These are phyloP conservation scores for Ogataea hybrid DNA, from an alignment of 1,139 yeast genomes.

Conservation along the genomic window DNA sequence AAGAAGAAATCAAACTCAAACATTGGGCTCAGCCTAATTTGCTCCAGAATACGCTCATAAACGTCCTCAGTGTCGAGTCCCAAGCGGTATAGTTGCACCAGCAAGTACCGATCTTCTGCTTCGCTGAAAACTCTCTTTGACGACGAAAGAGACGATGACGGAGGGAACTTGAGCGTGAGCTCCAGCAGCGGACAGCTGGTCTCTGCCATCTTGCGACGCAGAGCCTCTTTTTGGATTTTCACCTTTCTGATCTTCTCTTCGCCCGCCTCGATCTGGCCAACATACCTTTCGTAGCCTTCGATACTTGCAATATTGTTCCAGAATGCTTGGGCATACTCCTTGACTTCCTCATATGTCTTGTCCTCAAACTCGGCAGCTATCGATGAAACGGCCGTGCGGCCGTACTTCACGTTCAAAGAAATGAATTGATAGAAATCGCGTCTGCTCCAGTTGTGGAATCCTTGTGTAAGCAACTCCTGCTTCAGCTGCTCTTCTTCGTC, in stretches of 20 bases:
- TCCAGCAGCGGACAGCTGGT: slow-evolving; percentile 63
- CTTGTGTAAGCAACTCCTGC: slow-evolving; percentile 51
- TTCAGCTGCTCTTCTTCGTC: slow-evolving; percentile 64
- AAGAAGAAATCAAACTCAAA: slow-evolving; percentile 72
- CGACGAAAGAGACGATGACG: slow-evolving; percentile 50
- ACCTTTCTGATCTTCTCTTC: slow-evolving; percentile 63
- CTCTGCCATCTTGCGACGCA: slow-evolving; percentile 60
- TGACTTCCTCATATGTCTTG: slow-evolving; percentile 65
- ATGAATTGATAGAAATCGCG: slow-evolving; percentile 71
- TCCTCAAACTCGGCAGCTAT: slow-evolving; percentile 65
- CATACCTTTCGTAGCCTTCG: slow-evolving; percentile 69
- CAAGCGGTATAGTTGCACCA: slow-evolving; percentile 61
- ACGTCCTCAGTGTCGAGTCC: slow-evolving; percentile 68
- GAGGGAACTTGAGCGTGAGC: slow-evolving; percentile 54
- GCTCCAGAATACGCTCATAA: slow-evolving; percentile 60
- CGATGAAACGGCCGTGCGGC: slow-evolving; percentile 59
- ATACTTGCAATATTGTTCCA: slow-evolving; percentile 65
- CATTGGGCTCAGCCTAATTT: slow-evolving; percentile 57
- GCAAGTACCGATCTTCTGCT: slow-evolving; percentile 70
- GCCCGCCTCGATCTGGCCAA: slow-evolving; percentile 69
- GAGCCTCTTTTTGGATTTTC: slow-evolving; percentile 62
- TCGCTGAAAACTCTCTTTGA: slow-evolving; percentile 50
- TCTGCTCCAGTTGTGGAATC: slow-evolving; percentile 68
- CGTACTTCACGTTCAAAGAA: slow-evolving; percentile 58
- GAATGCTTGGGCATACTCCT: slow-evolving; percentile 62